Evolutionary conservation across 2,329 filamentous ascomycete genomes (phyloP).

Genomic region (Ophiostoma sp.): DNA sequence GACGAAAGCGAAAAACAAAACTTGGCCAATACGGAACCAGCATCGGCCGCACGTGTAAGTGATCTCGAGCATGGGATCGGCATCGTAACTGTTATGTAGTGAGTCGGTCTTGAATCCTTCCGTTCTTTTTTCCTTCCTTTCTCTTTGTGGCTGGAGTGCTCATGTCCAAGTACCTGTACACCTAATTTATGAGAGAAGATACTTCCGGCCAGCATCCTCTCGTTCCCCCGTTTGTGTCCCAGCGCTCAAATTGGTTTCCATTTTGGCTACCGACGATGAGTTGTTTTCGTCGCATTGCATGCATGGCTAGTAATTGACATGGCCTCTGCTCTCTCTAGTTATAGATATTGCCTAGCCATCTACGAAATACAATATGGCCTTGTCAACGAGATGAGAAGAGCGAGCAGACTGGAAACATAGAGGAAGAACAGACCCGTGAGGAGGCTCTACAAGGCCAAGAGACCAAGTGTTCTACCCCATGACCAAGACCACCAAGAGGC

Average conservation of each 20-base stretch:
- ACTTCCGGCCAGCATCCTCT: neutral
- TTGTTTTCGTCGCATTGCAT: neutral
- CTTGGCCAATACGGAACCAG: constrained; percentile 19
- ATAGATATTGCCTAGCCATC: too few species aligned
- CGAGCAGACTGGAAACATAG: neutral
- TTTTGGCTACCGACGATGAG: neutral
- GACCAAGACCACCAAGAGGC: constrained; percentile 10
- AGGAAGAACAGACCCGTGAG: neutral
- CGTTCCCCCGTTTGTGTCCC: neutral
- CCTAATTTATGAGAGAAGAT: neutral
- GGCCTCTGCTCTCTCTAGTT: too few species aligned
- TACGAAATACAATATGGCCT: too few species aligned
- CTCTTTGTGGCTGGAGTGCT: neutral
- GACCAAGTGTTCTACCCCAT: neutral
- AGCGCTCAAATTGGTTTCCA: neutral
- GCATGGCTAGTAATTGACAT: neutral
- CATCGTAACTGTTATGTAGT: neutral
- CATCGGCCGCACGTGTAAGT: constrained; percentile 22
- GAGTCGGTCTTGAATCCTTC: too few species aligned
- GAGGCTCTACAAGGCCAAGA: neutral
- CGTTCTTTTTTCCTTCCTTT: too few species aligned
- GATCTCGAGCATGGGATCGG: constrained; percentile 14
- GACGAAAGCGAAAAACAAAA: constrained; percentile 1
- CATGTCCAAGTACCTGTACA: neutral
- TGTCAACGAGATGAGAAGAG: neutral